Conservation (phyloP, 306 rosid genomes). For the Corylus americana region DNA sequence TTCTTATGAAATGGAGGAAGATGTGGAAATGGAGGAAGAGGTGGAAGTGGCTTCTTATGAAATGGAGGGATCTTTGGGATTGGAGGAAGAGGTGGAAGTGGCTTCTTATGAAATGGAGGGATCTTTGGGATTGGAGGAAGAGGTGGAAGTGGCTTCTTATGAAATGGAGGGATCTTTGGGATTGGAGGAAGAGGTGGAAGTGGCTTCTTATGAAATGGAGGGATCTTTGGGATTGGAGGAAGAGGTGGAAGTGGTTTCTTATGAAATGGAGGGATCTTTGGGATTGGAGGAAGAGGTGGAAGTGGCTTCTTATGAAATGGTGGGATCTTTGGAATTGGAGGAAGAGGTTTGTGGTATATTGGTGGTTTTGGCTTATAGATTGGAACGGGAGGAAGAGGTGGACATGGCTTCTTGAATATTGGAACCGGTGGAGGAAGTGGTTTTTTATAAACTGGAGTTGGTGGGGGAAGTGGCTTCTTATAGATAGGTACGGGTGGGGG, state of each 20-base stretch:
- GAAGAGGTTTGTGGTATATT: not conserved
- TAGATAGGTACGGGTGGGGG: not conserved
- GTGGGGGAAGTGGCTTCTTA: conserved; percentile 22
- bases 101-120: conserved; percentile 20
- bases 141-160: conserved; percentile 20
- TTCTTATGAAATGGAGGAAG: conserved; percentile 43
- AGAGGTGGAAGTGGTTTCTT: conserved; percentile 24
- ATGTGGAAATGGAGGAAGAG: not conserved
- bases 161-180: conserved; percentile 18
- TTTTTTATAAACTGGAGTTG: conserved; percentile 15
- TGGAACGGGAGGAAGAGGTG: conserved; percentile 9
- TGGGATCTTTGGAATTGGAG: conserved; percentile 15
- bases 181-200: conserved; percentile 19
- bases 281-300: conserved; percentile 22
- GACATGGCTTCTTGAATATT: conserved; percentile 7
- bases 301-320: conserved; percentile 18
- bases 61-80: conserved; percentile 20
- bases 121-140: conserved; percentile 21
- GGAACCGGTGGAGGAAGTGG: conserved; percentile 23
- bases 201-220: conserved; percentile 20
- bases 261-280: conserved; percentile 15
- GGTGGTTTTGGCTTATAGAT: not conserved
- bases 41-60: conserved; percentile 17
- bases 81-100: conserved; percentile 22
- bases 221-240: conserved; percentile 17